Evolutionary conservation across 2,329 filamentous ascomycete genomes (phyloP).

Genomic region (Orbilia oligospora): DNA sequence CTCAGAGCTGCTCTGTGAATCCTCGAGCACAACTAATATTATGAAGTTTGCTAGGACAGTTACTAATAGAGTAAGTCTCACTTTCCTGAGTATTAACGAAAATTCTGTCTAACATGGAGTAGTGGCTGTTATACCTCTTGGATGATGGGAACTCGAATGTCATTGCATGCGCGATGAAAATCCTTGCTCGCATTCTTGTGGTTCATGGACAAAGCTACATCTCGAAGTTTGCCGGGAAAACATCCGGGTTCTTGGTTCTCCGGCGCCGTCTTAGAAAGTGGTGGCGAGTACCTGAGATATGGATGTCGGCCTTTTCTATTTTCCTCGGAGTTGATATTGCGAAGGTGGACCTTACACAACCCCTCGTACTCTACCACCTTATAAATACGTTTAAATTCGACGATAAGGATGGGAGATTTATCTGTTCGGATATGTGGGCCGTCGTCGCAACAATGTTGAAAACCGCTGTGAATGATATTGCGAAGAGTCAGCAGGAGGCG

Average conservation of each 20-base stretch:
- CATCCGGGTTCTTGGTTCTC: constrained; percentile 83
- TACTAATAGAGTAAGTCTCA: constrained; percentile 83
- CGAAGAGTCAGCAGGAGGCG: constrained; percentile 74
- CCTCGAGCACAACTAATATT: constrained; percentile 76
- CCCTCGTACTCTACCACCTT: constrained; percentile 81
- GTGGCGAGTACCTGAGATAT: constrained; percentile 89
- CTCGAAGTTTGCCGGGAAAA: constrained; percentile 86
- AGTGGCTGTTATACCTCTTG: constrained; percentile 93
- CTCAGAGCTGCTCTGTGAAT: constrained; percentile 81
- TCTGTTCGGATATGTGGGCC: constrained; percentile 77
- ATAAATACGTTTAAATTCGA: constrained; percentile 77
- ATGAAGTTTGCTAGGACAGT: constrained; percentile 93
- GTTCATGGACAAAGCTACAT: constrained; percentile 85
- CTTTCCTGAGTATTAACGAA: constrained; percentile 8
- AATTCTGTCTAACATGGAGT: constrained; percentile 40
- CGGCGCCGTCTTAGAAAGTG: constrained; percentile 86
- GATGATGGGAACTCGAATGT: constrained; percentile 88
- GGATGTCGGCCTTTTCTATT: constrained; percentile 87
- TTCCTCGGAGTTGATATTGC: constrained; percentile 87
- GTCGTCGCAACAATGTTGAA: constrained; percentile 90
- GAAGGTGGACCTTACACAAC: constrained; percentile 78
- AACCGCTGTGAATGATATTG: constrained; percentile 80
- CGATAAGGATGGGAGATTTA: constrained; percentile 68
- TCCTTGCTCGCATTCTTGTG: constrained; percentile 86
- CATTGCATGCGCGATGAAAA: constrained; percentile 83